Percentiles rank a stretch among this genome's conserved stretches.
Conservation (phyloP, 2,329 filamentous ascomycete genomes). For the Leptodontidium sp. region DNA sequence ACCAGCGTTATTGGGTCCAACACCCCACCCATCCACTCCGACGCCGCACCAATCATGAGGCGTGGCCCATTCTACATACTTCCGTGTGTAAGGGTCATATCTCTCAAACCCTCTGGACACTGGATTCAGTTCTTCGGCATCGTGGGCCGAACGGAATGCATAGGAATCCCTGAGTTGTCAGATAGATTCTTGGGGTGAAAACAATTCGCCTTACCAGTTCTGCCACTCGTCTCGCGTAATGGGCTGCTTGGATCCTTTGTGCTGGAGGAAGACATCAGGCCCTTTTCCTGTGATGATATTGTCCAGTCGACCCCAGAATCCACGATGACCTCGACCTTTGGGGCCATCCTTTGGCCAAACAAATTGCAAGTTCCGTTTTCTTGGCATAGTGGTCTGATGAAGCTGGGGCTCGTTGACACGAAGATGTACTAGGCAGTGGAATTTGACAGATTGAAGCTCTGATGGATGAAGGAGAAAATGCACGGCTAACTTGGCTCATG, state of each 20-base stretch:
- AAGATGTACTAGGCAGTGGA: no score
- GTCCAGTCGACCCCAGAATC: slow-evolving; percentile 44
- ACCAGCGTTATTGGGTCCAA: slow-evolving; percentile 17
- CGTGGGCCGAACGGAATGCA: slow-evolving; percentile 21
- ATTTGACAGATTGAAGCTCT: neutral
- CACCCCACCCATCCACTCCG: slow-evolving; percentile 26
- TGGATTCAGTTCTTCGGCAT: slow-evolving; percentile 13
- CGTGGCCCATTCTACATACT: slow-evolving; percentile 40
- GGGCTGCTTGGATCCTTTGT: slow-evolving; percentile 29
- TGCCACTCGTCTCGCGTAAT: slow-evolving; percentile 43
- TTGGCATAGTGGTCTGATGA: neutral
- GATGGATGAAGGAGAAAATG: neutral
- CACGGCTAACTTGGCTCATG: neutral
- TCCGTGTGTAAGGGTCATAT: slow-evolving; percentile 44
- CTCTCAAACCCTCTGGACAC: slow-evolving; percentile 33
- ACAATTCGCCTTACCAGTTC: slow-evolving; percentile 40
- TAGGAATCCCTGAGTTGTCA: slow-evolving; percentile 43
- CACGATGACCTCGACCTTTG: slow-evolving; percentile 39
- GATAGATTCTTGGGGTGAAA: neutral
- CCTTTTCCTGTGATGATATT: slow-evolving; percentile 51
- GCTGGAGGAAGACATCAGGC: slow-evolving; percentile 52
- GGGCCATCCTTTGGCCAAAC: slow-evolving; percentile 46
- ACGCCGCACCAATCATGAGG: slow-evolving; percentile 34
- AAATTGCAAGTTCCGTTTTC: slow-evolving; percentile 32
- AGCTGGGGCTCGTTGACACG: neutral